Evolutionary conservation across 2,329 filamentous ascomycete genomes (phyloP), one percentile per base, ranked within the genome.

Genomic region (Colletotrichum limetticola): DNA sequence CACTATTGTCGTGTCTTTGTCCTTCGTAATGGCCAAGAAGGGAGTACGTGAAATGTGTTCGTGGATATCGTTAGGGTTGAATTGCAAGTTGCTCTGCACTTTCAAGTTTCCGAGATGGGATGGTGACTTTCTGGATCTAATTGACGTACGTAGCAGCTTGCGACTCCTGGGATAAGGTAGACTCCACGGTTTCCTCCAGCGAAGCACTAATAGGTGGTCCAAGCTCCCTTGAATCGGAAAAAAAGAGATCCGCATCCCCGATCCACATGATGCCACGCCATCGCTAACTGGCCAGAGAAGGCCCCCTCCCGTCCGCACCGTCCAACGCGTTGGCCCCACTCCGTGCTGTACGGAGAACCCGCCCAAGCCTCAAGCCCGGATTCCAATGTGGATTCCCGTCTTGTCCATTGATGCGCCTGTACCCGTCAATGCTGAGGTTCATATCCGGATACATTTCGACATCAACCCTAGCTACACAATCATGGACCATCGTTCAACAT

Each of bases 111-210:
- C 37, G 42, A 42, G 61, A 69, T 28, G 63, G 59, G 49, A 69
- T 58, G 56, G 37, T 6, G 61, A 26, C 37, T 49, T n/a, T 28
- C 12, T 24, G 22, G 37, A 32, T 16, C 57, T 12, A 66, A 32
- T 64, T 60, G 53, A 66, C 72, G 37, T 64, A 70, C 69, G 64
- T 56, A 64, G 16, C 46, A 66, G 65, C 74, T 74, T 66, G 68
- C 74, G 61, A 68, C 42, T 60, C 26, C 8, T 14, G 61, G 46
- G 8, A 14, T 19, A n/a, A 69, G 30, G 30, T 32, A 75, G 69
- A 68, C 70, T 80, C 76, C 78, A 80, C 76, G 77, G 75, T 78
- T 77, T 77, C 76, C 78, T 75, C 61, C 76, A 74, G 61, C 68
- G 71, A 53, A 53, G 58, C 22, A 63, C 72, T 52, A 11, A 35